Percentiles rank a stretch among this genome's conserved stretches.
Conservation (phyloP, 345 rosid genomes). For the Citropsis articulata region DNA sequence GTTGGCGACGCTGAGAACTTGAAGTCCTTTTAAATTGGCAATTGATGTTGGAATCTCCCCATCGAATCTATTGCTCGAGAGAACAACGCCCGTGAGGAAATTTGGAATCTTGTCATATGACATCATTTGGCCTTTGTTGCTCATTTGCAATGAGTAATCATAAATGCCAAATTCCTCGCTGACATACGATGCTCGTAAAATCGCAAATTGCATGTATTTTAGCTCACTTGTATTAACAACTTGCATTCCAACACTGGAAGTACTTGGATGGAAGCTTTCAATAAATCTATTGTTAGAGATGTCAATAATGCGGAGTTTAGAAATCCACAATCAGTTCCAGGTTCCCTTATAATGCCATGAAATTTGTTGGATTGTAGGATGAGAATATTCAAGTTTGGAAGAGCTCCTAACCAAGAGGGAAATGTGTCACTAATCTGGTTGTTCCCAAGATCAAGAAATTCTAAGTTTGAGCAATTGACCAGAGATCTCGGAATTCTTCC, state of each 20-base stretch:
- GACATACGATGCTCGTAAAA: too few relatives aligned
- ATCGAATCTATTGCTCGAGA: neutral
- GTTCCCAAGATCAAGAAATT: neutral
- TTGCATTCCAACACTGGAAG: slow-evolving; percentile 6
- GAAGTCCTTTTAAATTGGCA: neutral
- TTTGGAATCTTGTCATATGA: neutral
- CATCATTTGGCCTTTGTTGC: neutral
- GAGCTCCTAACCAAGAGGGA: neutral
- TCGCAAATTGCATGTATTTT: neutral
- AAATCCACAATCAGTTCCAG: too few relatives aligned
- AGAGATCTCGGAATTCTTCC: neutral
- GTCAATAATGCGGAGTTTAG: too few relatives aligned
- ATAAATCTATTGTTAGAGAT: neutral
- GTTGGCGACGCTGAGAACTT: neutral
- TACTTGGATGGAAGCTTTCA: neutral
- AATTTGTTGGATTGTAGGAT: neutral
- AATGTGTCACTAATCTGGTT: neutral
- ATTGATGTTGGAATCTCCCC: neutral
- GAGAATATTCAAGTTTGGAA: neutral
- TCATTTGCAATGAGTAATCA: neutral
- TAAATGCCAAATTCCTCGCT: neutral
- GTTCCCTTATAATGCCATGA: too few relatives aligned
- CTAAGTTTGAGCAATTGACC: neutral
- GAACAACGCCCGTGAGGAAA: neutral
- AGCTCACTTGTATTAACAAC: neutral